These are phyloP conservation scores for Triticum monococcum DNA, from an alignment of 176 grass and related monocot species.

Conservation along the genomic window DNA sequence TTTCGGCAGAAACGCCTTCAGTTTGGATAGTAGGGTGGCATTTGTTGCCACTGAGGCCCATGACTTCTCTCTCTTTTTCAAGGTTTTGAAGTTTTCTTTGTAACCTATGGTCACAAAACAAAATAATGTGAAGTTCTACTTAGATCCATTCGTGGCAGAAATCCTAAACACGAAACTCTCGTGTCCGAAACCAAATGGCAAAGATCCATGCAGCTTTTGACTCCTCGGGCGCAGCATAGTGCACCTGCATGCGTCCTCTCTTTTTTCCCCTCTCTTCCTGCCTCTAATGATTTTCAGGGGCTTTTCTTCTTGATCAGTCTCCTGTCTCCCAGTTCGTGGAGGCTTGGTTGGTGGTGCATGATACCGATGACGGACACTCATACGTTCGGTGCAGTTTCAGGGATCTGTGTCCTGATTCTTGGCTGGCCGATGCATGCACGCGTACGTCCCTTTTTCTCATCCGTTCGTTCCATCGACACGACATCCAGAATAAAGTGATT, in stretches of 20 bases:
- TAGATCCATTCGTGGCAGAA: neutral
- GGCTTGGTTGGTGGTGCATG: neutral
- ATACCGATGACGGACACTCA: constrained; percentile 1
- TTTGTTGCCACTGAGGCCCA: too few relatives aligned
- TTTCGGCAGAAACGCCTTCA: neutral
- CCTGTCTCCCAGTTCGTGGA: neutral
- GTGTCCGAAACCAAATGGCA: neutral
- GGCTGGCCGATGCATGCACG: neutral
- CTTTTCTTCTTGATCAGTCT: neutral
- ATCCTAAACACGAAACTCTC: neutral
- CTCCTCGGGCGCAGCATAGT: neutral
- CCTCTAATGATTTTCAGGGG: constrained; percentile 7
- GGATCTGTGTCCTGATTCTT: neutral
- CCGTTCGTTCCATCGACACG: neutral
- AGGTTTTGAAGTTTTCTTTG: too few relatives aligned
- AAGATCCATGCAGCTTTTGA: neutral
- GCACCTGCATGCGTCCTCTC: neutral
- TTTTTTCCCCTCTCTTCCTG: neutral
- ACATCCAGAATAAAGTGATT: neutral
- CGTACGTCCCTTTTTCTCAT: neutral
- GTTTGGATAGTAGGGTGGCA: neutral
- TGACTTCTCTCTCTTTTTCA: too few relatives aligned
- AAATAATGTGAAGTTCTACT: too few relatives aligned
- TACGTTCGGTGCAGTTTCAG: neutral
- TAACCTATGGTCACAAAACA: too few relatives aligned